Evolutionary conservation across 371 early-diverging fungal genomes (phyloP).

Genomic region (Syncephalastrum contaminatum): DNA sequence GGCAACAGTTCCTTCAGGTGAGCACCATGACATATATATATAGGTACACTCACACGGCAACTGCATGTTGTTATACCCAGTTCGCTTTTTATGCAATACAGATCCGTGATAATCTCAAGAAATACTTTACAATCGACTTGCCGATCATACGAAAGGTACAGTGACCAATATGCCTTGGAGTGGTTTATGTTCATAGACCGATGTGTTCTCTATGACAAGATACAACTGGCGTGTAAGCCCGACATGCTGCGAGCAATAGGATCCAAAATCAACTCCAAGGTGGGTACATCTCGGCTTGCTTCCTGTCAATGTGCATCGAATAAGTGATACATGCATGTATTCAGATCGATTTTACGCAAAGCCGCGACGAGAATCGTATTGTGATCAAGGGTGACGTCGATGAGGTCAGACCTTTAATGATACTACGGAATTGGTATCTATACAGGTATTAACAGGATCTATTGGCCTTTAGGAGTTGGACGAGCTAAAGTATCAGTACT

Average conservation of each 20-base stretch:
- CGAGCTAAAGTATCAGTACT: constrained; percentile 55
- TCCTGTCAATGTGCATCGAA: background rate
- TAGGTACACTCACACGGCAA: background rate
- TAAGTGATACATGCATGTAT: background rate
- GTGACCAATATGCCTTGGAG: no score
- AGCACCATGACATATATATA: background rate
- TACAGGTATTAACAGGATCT: background rate
- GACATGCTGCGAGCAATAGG: constrained; percentile 53
- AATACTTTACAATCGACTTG: constrained; percentile 17
- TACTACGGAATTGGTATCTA: background rate
- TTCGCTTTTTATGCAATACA: constrained; percentile 62
- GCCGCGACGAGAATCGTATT: constrained; percentile 51
- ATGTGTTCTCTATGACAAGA: no score
- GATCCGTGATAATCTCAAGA: constrained; percentile 34
- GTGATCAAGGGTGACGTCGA: constrained; percentile 65
- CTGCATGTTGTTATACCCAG: constrained; percentile 24
- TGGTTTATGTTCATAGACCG: no score
- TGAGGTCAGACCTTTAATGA: constrained; percentile 25
- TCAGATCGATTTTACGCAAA: constrained; percentile 75
- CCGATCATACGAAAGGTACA: constrained; percentile 18
- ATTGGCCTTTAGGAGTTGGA: constrained; percentile 52
- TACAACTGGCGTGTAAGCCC: constrained; percentile 18
- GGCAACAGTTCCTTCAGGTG: constrained; percentile 72
- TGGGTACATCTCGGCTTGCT: background rate
- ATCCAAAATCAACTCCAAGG: constrained; percentile 53